Conservation (phyloP, 2,329 filamentous ascomycete species). For the Diaporthe ampelina region DNA sequence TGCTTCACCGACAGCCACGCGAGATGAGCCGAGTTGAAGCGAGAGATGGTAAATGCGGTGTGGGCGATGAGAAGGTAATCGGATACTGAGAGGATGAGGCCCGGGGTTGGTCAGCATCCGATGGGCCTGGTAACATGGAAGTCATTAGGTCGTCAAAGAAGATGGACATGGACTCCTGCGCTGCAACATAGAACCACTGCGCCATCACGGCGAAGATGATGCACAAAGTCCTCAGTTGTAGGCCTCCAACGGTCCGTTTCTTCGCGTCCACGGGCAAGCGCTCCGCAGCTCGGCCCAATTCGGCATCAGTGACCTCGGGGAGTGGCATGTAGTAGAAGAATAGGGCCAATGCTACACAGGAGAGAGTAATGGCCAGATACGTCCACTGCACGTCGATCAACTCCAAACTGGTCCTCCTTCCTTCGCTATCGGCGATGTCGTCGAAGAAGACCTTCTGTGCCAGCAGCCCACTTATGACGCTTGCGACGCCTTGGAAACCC, state of each 20-base stretch:
- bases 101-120: constrained; percentile 53
- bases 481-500: constrained; percentile 81
- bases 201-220: constrained; percentile 80
- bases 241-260: constrained; percentile 62
- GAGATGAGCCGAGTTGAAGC: constrained; percentile 76
- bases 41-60: constrained; percentile 78
- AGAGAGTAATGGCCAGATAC: constrained; percentile 83
- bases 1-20: constrained; percentile 69
- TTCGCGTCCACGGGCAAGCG: constrained; percentile 64
- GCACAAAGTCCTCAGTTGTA: constrained; percentile 68
- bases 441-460: constrained; percentile 82
- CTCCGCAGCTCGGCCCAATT: constrained; percentile 64
- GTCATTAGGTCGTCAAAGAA: constrained; percentile 69
- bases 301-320: constrained; percentile 70
- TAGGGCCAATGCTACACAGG: constrained; percentile 78
- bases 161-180: constrained; percentile 76
- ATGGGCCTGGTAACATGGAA: constrained; percentile 52
- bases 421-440: constrained; percentile 58
- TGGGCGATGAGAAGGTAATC: constrained; percentile 82
- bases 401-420: constrained; percentile 56
- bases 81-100: constrained; percentile 67
- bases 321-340: constrained; percentile 79
- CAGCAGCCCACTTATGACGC: constrained; percentile 78
- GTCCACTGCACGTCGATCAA: constrained; percentile 87
- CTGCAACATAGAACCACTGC: constrained; percentile 84